These are phyloP conservation scores for Mentha longifolia DNA, from an alignment of 257 asterid genomes.

Conservation along the genomic window DNA sequence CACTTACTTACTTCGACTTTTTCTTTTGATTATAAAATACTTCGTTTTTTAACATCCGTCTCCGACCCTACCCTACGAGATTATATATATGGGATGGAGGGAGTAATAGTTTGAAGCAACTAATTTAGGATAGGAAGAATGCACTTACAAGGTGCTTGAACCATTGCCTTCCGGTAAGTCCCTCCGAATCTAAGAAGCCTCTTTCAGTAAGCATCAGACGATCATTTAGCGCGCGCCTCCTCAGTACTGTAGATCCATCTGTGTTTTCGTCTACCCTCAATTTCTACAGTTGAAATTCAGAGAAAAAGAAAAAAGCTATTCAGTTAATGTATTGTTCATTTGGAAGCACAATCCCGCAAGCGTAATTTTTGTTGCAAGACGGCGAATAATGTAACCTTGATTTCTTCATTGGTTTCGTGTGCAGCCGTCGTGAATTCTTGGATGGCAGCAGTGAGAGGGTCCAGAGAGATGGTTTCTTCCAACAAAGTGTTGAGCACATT, in stretches of 20 bases:
- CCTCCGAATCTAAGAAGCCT: conserved; percentile 84
- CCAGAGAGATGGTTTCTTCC: conserved; percentile 59
- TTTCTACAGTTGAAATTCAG: conserved; percentile 45
- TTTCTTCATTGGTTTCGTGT: conserved; percentile 49
- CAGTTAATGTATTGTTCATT: not conserved
- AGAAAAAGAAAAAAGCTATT: not conserved
- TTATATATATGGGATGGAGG: too few relatives aligned
- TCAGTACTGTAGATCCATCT: conserved; percentile 45
- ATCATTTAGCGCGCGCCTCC: conserved; percentile 71
- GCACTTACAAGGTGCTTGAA: conserved; percentile 85
- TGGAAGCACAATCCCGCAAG: not conserved
- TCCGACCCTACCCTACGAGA: too few relatives aligned
- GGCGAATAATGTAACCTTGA: conserved; percentile 52
- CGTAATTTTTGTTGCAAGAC: not conserved
- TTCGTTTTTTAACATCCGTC: too few relatives aligned
- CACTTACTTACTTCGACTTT: too few relatives aligned
- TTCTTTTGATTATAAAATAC: too few relatives aligned
- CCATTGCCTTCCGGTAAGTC: conserved; percentile 74
- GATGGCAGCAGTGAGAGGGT: conserved; percentile 63
- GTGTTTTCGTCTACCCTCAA: conserved; percentile 41
- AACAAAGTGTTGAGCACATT: conserved; percentile 47
- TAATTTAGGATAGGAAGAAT: not conserved
- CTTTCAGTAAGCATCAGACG: conserved; percentile 80
- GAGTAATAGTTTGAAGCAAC: not conserved
- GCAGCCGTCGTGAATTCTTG: conserved; percentile 69